phyloP scores from a whole-genome alignment of 1,284 basidiomycete genomes.

The Leccinum griseonigrum region DNA sequence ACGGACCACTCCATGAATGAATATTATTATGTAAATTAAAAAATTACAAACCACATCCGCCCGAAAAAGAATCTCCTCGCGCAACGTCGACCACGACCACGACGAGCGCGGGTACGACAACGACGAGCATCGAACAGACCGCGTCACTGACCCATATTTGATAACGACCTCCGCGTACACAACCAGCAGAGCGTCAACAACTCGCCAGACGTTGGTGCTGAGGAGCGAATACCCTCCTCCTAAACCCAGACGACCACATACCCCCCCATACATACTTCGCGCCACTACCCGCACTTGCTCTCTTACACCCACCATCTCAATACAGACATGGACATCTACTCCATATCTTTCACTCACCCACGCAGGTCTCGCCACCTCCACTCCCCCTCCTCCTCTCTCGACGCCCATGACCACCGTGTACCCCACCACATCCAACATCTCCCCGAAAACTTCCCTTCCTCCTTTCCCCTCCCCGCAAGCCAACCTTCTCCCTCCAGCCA shows the following conservation, averaged over 20 bases:
- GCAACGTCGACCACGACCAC: constrained; percentile 24
- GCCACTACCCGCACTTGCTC: constrained; percentile 5
- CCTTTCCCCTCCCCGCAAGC: constrained; percentile 35
- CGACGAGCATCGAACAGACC: constrained; percentile 21
- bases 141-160: constrained; percentile 18
- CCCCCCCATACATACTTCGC: constrained; percentile 14
- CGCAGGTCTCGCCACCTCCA: constrained; percentile 65
- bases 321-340: constrained; percentile 83
- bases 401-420: constrained; percentile 53
- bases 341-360: constrained; percentile 87
- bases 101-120: constrained; percentile 13
- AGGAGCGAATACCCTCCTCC: constrained; percentile 30
- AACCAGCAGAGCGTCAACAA: neutral
- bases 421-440: constrained; percentile 39
- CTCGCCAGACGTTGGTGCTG: constrained; percentile 13
- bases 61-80: constrained; percentile 24
- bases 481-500: constrained; percentile 45
- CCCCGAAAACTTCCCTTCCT: constrained; percentile 36
- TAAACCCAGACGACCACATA: constrained; percentile 20
- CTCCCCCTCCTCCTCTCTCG: constrained; percentile 60
- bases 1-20: constrained; percentile 22
- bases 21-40: constrained; percentile 7
- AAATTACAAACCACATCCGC: constrained; percentile 10
- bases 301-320: constrained; percentile 1
- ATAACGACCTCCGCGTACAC: constrained; percentile 3